Conservation (phyloP, 495 filamentous ascomycete species). For the Usnea hakonensis region DNA sequence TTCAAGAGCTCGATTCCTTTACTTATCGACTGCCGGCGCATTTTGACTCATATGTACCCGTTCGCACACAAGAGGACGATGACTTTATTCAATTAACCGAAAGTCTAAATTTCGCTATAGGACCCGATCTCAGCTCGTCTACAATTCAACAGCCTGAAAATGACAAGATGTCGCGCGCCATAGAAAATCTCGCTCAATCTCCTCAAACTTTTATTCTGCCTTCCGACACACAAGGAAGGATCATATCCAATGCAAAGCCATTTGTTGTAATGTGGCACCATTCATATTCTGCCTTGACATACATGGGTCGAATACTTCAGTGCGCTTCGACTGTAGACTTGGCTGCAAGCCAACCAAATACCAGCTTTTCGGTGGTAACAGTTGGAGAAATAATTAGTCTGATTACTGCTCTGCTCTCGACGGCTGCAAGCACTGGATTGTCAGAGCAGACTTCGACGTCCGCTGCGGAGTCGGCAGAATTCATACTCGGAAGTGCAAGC, state of each 20-base stretch:
- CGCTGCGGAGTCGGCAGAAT: conserved; percentile 34
- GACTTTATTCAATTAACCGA: conserved; percentile 51
- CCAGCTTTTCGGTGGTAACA: conserved; percentile 35
- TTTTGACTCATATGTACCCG: conserved; percentile 63
- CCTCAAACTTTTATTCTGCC: conserved; percentile 31
- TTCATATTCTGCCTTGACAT: conserved; percentile 66
- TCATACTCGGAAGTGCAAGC: conserved; percentile 62
- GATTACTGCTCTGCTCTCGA: conserved; percentile 48
- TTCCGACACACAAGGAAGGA: conserved; percentile 58
- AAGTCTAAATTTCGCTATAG: conserved; percentile 46
- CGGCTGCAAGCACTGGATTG: conserved; percentile 29
- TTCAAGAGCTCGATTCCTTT: conserved; percentile 59
- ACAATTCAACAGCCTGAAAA: background rate
- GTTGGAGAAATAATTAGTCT: conserved; percentile 58
- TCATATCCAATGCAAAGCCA: conserved; percentile 59
- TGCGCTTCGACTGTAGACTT: conserved; percentile 33
- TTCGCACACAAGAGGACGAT: conserved; percentile 75
- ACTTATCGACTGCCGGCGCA: conserved; percentile 60
- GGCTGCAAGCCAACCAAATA: conserved; percentile 33
- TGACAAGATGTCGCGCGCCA: background rate
- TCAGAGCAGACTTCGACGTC: conserved; percentile 17
- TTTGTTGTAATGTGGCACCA: conserved; percentile 61
- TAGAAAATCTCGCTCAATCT: background rate
- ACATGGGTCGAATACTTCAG: conserved; percentile 68
- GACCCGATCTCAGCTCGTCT: conserved; percentile 20